Base-by-base conservation (phyloP, 257 asterid species). In the Datura wrightii region DNA sequence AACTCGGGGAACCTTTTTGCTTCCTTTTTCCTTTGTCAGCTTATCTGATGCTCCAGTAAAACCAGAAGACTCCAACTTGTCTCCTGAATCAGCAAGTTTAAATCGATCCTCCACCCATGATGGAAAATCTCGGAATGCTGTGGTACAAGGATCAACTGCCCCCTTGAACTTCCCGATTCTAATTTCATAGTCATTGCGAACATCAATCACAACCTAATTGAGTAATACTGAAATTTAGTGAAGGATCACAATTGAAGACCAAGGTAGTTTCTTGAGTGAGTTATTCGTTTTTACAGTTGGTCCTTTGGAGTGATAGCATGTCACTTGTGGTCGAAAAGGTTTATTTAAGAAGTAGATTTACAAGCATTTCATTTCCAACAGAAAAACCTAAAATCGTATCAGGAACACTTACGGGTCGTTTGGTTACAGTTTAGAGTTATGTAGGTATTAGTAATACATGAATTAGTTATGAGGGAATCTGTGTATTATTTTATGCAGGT, bases 111-210 rank as follows among this genome's bases (percentile, higher is more conserved):
- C 97, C 83, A 95, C 97, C 99, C 99, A 95, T 39, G 88, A 85
- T 5, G 99, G 98, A 87, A 97, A 97, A 69, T 95, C 94, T 63
- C 98, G 92, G 89, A 97, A 97, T 72, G 98, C 97, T 37, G 93
- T 81, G n/a, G 99, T 97, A 84, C 95, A 89, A 36, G 99, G 98
- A 90, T 97, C 98, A 83, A 97, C 93, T 58, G 99, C 99, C 74
- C 89, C 91, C 84, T 91, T 95, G 83, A 97, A 97, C 92, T 93
- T 97, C 79, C 98, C 99, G 81, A 97, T 92, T 91, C 99, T 95
- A 83, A 95, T 95, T 92, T 97, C 99, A 87, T 97, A 97, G 86
- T 89, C 98, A 65, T 97, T 97, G 72, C 99, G 98, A 6, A 97
- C 98, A 86, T 97, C 98, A 74, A 97, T 88, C 76, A 97, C 98